These are phyloP conservation scores for Penicillium nordicum DNA, from an alignment of 2,329 filamentous ascomycete species.

Conservation along the genomic window DNA sequence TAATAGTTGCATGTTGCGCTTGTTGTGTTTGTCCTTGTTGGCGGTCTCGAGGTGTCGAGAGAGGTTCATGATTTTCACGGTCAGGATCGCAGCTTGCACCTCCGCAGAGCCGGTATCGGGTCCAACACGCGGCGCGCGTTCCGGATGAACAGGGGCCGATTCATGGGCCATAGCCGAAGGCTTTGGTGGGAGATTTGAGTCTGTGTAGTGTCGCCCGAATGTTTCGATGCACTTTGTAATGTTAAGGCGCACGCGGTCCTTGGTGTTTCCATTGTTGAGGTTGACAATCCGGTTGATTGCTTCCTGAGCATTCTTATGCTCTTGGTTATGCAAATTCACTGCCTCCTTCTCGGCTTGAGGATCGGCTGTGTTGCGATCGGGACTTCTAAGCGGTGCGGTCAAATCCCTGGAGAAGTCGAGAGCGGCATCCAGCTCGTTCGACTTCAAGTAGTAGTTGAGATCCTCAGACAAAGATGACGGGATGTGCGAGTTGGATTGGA, in stretches of 20 bases:
- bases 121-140: slow-evolving; percentile 67
- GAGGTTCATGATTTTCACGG: slow-evolving; percentile 83
- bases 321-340: slow-evolving; percentile 47
- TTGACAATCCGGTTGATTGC: slow-evolving; percentile 77
- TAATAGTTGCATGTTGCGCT: slow-evolving; percentile 79
- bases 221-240: slow-evolving; percentile 77
- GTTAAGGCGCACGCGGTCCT: slow-evolving; percentile 77
- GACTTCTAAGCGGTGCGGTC: slow-evolving; percentile 40
- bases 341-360: slow-evolving; percentile 41
- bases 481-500: slow-evolving; percentile 17
- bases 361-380: slow-evolving; percentile 31
- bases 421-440: slow-evolving; percentile 63
- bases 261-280: slow-evolving; percentile 71
- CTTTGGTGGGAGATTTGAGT: slow-evolving; percentile 63
- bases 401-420: slow-evolving; percentile 66
- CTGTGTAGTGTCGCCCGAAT: slow-evolving; percentile 90
- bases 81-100: slow-evolving; percentile 96
- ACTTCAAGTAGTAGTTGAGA: slow-evolving; percentile 73
- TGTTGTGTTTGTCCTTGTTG: slow-evolving; percentile 90
- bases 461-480: slow-evolving; percentile 11
- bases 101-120: slow-evolving; percentile 93
- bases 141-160: slow-evolving; percentile 34
- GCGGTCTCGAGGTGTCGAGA: slow-evolving; percentile 66
- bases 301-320: slow-evolving; percentile 66
- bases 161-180: slow-evolving; percentile 43